A percentile compares a stretch with the other conserved stretches of the same genome.
Evolutionary conservation across 2,329 filamentous ascomycete species (phyloP).

Genomic region (Ambrosiella beaveri): DNA sequence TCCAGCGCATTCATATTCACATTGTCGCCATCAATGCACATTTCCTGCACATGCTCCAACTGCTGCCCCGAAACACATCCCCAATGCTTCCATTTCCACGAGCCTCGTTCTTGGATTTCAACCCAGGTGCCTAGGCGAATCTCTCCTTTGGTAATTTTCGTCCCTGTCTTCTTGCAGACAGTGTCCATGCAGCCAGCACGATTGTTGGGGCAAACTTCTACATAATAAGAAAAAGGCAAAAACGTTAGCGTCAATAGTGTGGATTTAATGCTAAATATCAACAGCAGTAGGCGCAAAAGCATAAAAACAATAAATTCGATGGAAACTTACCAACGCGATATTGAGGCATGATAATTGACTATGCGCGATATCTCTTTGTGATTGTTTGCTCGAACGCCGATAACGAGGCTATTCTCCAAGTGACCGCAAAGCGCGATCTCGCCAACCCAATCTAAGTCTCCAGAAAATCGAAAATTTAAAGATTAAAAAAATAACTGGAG

Average conservation of each 20-base stretch:
- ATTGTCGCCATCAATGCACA: conserved; percentile 29
- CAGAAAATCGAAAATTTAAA: background rate
- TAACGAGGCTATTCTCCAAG: background rate
- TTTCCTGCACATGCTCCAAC: conserved; percentile 46
- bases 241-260: too few relatives aligned
- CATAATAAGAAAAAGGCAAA: too few relatives aligned
- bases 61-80: conserved; percentile 72
- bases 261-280: too few relatives aligned
- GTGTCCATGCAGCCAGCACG: conserved; percentile 59
- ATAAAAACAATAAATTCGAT: background rate
- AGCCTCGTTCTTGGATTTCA: conserved; percentile 39
- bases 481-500: background rate
- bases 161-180: conserved; percentile 49
- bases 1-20: conserved; percentile 54
- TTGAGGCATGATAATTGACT: conserved; percentile 22
- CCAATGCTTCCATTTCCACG: conserved; percentile 78
- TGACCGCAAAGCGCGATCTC: too few relatives aligned
- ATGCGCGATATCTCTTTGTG: background rate
- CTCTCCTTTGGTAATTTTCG: conserved; percentile 65
- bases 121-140: conserved; percentile 64
- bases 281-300: too few relatives aligned
- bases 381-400: background rate
- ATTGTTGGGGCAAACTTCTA: conserved; percentile 53
- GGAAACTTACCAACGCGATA: conserved; percentile 28
- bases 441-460: too few relatives aligned